Base-by-base conservation (phyloP, 2,329 filamentous ascomycete genomes). In the Colletotrichum tanaceti region DNA sequence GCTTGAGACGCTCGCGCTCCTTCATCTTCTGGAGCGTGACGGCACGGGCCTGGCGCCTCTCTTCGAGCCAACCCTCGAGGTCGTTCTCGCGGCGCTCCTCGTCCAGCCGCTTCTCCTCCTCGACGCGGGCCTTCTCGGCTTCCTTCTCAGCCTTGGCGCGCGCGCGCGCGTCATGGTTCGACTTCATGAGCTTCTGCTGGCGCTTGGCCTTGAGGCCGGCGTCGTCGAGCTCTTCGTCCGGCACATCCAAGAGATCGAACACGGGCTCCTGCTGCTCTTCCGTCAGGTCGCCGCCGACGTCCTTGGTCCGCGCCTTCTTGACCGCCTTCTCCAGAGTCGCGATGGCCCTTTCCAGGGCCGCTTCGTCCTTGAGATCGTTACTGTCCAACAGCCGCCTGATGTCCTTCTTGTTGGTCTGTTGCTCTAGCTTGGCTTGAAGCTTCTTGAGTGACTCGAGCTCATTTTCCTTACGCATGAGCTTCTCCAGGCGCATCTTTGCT, bases 81-180 rank as follows among this genome's bases (percentile, higher is more conserved):
- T 98, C 88, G 67, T 91, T 94, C 73, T 94, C 91, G 46, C 96
- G 90, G 60, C 91, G 89, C 75, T 98, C 93, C 66, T 90, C 88
- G 77, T 99, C 96, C 0, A 92, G 84, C 4, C 94, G 89, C 73
- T 96, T 91, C 73, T 95, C 91, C 77, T 98, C 94, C 52, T 90
- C 93, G 70, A 91, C 78, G 7, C 96, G 88, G 0, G 93, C 93
- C 79, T 93, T 96, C 75, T 98, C 96, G 2, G 91, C 91, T 75
- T 97, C 94, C 79, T 98, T 99, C 77, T 99, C 96, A 0, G 92
- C 92, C 81, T 98, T 98, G 43, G 96, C 94, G n/a, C 96, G 90
- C 28, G 92, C 92, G 18, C 96, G 89, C 5, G 96, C 96, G 72
- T 98, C 96, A 75, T 97, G 91, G 74, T 97, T 98, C 1, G 94